These are phyloP conservation scores for Hyaloscypha variabilis DNA, from an alignment of 495 filamentous ascomycete species.

Conservation along the genomic window DNA sequence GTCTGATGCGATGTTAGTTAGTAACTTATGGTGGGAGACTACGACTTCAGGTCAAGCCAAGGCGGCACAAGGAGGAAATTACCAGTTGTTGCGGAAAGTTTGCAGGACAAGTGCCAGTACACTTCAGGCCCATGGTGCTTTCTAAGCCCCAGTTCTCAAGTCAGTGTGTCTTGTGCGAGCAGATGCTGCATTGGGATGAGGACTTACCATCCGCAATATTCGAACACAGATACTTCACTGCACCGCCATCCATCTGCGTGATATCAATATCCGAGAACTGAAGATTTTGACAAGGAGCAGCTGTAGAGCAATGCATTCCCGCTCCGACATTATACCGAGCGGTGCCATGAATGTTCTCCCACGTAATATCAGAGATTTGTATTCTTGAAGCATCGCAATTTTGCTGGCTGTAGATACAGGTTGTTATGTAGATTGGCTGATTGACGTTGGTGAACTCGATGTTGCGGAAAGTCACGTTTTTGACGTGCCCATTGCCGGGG, in stretches of 20 bases:
- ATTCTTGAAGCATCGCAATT: conserved; percentile 55
- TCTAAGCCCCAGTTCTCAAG: neutral
- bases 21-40: too few relatives aligned
- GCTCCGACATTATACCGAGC: conserved; percentile 54
- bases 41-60: too few relatives aligned
- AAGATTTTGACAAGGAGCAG: conserved; percentile 49
- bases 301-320: conserved; percentile 54
- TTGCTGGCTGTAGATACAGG: conserved; percentile 55
- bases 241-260: conserved; percentile 40
- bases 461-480: conserved; percentile 34
- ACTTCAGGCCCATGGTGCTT: neutral
- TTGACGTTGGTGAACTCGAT: conserved; percentile 46
- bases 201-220: conserved; percentile 44
- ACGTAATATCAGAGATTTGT: conserved; percentile 51
- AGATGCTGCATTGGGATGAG: neutral
- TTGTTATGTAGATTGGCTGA: conserved; percentile 60
- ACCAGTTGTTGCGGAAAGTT: neutral
- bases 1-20: too few relatives aligned
- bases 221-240: conserved; percentile 46
- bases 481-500: conserved; percentile 41
- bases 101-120: neutral
- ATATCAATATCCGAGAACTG: conserved; percentile 55
- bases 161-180: neutral
- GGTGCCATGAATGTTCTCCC: conserved; percentile 60
- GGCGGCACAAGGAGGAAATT: neutral